A percentile compares a stretch with the other conserved stretches of the same genome.
Evolutionary conservation across 2,329 filamentous ascomycete species (phyloP).

Genomic region (Cadophora sp.): DNA sequence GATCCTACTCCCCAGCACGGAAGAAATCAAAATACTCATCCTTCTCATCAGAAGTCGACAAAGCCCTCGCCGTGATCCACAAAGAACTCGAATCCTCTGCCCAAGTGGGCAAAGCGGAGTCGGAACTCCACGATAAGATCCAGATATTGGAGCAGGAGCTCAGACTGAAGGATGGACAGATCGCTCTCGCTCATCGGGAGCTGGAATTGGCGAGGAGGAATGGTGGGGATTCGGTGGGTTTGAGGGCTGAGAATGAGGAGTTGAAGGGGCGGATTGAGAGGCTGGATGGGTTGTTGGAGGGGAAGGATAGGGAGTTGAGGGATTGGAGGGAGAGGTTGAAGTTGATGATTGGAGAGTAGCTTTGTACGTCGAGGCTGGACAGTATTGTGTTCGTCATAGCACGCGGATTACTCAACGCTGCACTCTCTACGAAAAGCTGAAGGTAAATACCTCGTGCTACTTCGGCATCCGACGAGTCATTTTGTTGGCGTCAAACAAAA

Average conservation of each 20-base stretch:
- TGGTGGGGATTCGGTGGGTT: conserved; percentile 1
- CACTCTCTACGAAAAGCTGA: background rate
- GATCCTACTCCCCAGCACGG: conserved; percentile 28
- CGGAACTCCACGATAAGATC: conserved; percentile 21
- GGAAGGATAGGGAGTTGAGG: conserved; percentile 32
- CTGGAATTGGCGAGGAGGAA: conserved; percentile 26
- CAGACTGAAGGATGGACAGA: conserved; percentile 34
- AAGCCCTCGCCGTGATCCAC: conserved; percentile 34
- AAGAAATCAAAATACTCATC: conserved; percentile 37
- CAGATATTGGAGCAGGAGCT: conserved; percentile 35
- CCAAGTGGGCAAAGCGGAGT: conserved; percentile 26
- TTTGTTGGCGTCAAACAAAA: no score
- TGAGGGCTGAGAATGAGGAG: conserved; percentile 23
- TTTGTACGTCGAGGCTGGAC: background rate
- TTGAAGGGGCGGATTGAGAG: conserved; percentile 25
- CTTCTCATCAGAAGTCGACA: conserved; percentile 34
- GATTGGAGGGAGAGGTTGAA: conserved; percentile 33
- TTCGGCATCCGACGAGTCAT: no score
- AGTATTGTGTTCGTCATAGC: background rate
- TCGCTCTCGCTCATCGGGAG: conserved; percentile 22
- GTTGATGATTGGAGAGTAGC: conserved; percentile 29
- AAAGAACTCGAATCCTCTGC: conserved; percentile 33
- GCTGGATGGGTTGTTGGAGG: conserved; percentile 25
- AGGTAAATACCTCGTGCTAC: no score
- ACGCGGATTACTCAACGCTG: background rate